A percentile compares a stretch with the other conserved stretches of the same genome.
Evolutionary conservation across 2,329 filamentous ascomycete genomes (phyloP).

Genomic region (Aspergillus luchuensis): DNA sequence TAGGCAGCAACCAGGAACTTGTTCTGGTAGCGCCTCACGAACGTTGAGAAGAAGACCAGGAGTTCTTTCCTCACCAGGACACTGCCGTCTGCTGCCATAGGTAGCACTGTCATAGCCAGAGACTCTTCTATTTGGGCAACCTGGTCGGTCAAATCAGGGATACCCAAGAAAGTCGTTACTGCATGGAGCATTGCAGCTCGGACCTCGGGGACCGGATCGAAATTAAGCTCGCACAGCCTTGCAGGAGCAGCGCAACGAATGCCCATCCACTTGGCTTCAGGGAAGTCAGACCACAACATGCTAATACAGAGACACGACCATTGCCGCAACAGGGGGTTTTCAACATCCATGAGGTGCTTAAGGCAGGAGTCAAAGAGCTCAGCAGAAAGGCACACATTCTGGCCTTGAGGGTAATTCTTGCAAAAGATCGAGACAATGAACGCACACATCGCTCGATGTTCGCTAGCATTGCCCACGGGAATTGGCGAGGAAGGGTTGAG

Average conservation of each 20-base stretch:
- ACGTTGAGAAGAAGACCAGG: slow-evolving; percentile 89
- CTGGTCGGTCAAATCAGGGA: slow-evolving; percentile 87
- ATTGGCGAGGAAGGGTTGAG: slow-evolving; percentile 81
- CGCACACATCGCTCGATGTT: slow-evolving; percentile 98
- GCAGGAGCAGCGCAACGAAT: slow-evolving; percentile 83
- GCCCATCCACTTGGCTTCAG: slow-evolving; percentile 94
- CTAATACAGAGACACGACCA: slow-evolving; percentile 96
- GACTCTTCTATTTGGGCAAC: slow-evolving; percentile 88
- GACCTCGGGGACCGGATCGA: slow-evolving; percentile 88
- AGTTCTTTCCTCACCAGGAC: slow-evolving; percentile 92
- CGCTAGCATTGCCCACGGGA: slow-evolving; percentile 82
- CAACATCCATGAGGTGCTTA: slow-evolving; percentile 76
- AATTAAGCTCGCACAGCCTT: slow-evolving; percentile 75
- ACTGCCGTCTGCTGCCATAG: slow-evolving; percentile 92
- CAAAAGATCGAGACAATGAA: slow-evolving; percentile 98
- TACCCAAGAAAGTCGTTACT: slow-evolving; percentile 89
- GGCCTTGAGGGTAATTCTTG: slow-evolving; percentile 88
- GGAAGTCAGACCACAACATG: slow-evolving; percentile 87
- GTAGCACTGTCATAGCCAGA: slow-evolving; percentile 82
- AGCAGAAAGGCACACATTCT: slow-evolving; percentile 85
- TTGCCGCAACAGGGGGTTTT: slow-evolving; percentile 86
- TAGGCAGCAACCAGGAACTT: slow-evolving; percentile 91
- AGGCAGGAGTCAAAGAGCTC: slow-evolving; percentile 90
- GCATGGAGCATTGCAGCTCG: slow-evolving; percentile 91
- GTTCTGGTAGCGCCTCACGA: slow-evolving; percentile 84